Conservation (phyloP, 2,329 filamentous ascomycete species). For the Fusarium chuoi region DNA sequence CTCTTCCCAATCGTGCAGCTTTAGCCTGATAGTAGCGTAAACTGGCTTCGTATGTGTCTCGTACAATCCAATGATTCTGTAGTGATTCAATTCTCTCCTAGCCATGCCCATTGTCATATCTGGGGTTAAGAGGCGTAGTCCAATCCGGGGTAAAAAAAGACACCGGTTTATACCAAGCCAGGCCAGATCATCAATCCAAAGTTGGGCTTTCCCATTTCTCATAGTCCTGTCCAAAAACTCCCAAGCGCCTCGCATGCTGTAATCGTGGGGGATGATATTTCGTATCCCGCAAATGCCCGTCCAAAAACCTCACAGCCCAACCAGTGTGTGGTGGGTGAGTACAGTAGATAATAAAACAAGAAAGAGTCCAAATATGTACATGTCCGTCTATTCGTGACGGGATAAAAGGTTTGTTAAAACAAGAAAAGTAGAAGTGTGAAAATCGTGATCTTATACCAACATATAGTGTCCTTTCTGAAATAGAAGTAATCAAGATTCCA, state of each 20-base stretch:
- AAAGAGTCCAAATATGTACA: slow-evolving; percentile 19
- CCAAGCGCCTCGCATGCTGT: slow-evolving; percentile 38
- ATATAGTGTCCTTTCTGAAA: background rate
- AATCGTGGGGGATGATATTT: slow-evolving; percentile 10
- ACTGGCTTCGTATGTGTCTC: slow-evolving; percentile 6
- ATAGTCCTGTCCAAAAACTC: slow-evolving; percentile 22
- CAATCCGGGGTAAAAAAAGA: slow-evolving; percentile 22
- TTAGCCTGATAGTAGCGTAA: slow-evolving; percentile 22
- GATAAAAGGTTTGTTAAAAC: slow-evolving; percentile 31
- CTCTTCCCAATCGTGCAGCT: slow-evolving; percentile 32
- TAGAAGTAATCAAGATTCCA: background rate
- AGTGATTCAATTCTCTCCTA: slow-evolving; percentile 23
- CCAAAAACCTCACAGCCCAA: slow-evolving; percentile 11
- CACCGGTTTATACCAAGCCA: slow-evolving; percentile 30
- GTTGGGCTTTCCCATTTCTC: slow-evolving; percentile 10
- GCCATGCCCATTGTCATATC: slow-evolving; percentile 29
- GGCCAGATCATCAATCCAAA: slow-evolving; percentile 21
- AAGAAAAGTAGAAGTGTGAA: slow-evolving; percentile 18
- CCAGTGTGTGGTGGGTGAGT: background rate
- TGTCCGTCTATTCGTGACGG: slow-evolving; percentile 8
- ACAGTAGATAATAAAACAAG: slow-evolving; percentile 18
- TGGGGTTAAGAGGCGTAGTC: slow-evolving; percentile 19
- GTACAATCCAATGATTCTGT: slow-evolving; percentile 16
- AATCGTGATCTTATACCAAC: slow-evolving; percentile 12
- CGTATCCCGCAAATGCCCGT: slow-evolving; percentile 20